Conservation (phyloP, 2,329 filamentous ascomycete genomes). For the Neofusicoccum sp. region DNA sequence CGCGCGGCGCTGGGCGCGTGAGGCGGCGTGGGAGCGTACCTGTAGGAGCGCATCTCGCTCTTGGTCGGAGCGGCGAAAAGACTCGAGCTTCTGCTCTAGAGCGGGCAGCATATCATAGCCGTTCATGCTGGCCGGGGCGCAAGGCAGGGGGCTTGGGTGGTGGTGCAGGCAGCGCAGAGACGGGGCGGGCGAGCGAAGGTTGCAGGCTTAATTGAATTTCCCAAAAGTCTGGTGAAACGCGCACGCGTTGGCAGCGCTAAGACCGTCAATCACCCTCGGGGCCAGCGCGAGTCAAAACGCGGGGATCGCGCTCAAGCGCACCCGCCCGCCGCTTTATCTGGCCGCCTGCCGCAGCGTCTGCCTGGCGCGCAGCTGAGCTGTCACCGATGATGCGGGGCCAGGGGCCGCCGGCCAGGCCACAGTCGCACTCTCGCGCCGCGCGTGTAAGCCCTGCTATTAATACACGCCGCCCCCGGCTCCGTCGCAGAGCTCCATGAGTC, state of each 20-base stretch:
- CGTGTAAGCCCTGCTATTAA: constrained; percentile 9
- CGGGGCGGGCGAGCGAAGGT: background rate
- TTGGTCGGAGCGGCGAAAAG: constrained; percentile 36
- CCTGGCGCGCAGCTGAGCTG: constrained; percentile 9
- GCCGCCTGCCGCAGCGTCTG: too few species aligned
- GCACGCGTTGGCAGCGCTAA: constrained; percentile 12
- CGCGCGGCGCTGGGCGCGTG: background rate
- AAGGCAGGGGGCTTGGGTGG: background rate
- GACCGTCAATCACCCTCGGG: constrained; percentile 5
- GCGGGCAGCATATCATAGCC: constrained; percentile 10
- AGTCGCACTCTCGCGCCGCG: background rate
- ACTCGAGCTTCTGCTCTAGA: constrained; percentile 28
- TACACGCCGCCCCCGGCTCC: background rate
- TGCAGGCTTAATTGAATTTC: constrained; percentile 12
- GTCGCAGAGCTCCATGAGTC: background rate
- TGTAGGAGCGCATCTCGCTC: constrained; percentile 35
- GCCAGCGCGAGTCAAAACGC: background rate
- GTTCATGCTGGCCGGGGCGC: constrained; percentile 4
- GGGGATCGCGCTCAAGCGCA: background rate
- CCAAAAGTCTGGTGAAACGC: constrained; percentile 8
- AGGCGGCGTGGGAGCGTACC: constrained; percentile 24
- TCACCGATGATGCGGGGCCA: background rate
- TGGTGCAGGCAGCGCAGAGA: background rate
- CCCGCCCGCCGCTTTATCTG: background rate
- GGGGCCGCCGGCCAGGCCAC: background rate